Evolutionary conservation across 768 basidiomycete genomes (phyloP).

Genomic region (Hysterangium stoloniferum): DNA sequence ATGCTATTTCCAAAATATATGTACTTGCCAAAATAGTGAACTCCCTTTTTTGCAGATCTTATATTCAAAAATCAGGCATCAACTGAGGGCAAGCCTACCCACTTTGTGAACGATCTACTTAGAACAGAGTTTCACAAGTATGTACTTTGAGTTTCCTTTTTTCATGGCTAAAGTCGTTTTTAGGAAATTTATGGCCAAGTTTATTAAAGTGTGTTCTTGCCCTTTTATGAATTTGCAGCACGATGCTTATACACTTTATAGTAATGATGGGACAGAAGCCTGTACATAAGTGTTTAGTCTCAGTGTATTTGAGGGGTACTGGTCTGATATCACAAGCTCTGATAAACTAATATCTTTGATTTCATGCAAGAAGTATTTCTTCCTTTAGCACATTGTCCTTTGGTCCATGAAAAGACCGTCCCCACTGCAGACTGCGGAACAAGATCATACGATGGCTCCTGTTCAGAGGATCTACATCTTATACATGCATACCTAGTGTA

Average conservation of each 20-base stretch:
- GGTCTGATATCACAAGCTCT: no score
- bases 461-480: no score
- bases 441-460: no score
- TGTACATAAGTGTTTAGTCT: no score
- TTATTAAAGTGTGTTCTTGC: constrained; percentile 61
- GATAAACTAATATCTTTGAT: no score
- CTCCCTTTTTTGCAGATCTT: constrained; percentile 49
- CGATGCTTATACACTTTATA: neutral
- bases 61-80: constrained; percentile 99
- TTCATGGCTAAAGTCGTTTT: constrained; percentile 5
- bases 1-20: constrained; percentile 18
- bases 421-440: no score
- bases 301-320: no score
- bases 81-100: constrained; percentile 51
- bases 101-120: constrained; percentile 93
- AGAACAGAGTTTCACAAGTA: constrained; percentile 92
- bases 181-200: constrained; percentile 90
- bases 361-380: no score
- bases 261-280: neutral
- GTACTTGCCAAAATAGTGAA: neutral
- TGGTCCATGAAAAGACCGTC: no score
- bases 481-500: no score
- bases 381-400: no score
- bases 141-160: constrained; percentile 23
- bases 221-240: neutral